phyloP scores from a whole-genome alignment of 2,329 filamentous ascomycete species.

The Trichoderma semiorbis region DNA sequence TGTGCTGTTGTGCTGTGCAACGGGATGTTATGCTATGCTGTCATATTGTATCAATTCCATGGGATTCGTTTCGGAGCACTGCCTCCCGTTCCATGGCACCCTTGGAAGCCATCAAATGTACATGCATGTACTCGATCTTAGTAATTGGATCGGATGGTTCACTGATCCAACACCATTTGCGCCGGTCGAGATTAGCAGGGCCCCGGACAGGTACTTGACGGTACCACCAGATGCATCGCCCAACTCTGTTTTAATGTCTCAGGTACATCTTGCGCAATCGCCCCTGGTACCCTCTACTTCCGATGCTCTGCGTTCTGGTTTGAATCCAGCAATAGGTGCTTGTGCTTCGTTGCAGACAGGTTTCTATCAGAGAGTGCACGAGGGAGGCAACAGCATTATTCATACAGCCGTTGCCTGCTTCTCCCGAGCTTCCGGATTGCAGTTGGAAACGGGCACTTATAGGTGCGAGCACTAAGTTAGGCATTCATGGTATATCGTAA shows the following conservation, averaged over 20 bases:
- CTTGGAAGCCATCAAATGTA: not conserved
- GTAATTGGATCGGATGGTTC: not conserved
- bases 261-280: conserved; percentile 3
- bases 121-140: not conserved
- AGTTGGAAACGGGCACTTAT: not conserved
- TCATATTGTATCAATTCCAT: no score
- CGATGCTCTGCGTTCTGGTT: not conserved
- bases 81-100: not conserved
- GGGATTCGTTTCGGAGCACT: not conserved
- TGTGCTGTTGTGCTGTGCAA: not conserved
- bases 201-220: not conserved
- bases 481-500: not conserved
- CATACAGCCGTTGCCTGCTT: not conserved
- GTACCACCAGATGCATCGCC: not conserved
- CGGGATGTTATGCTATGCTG: no score
- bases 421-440: not conserved
- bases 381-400: not conserved
- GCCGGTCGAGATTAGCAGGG: not conserved
- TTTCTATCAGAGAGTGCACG: not conserved
- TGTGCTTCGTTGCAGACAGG: not conserved
- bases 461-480: not conserved
- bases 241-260: conserved; percentile 7
- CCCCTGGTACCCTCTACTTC: conserved; percentile 3
- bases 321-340: not conserved
- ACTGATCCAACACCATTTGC: conserved; percentile 1